Evolutionary conservation across 2,329 filamentous ascomycete species (phyloP).

Genomic region (Verticillium dahliae): DNA sequence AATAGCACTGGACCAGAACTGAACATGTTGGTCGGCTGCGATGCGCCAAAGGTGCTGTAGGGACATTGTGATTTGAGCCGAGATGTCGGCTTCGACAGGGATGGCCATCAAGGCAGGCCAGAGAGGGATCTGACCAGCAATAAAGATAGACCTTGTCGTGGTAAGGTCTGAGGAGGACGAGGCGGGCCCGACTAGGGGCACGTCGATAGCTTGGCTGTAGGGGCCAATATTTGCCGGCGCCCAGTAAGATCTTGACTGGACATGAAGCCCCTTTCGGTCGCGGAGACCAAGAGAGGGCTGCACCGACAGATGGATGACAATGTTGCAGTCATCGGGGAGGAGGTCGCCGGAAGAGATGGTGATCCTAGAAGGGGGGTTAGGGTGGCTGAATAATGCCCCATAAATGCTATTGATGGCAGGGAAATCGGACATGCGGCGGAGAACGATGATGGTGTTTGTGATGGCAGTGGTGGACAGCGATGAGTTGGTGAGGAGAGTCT

Average conservation of each 20-base stretch:
- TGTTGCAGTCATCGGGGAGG: slow-evolving; percentile 53
- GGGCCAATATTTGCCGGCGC: slow-evolving; percentile 96
- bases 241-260: slow-evolving; percentile 94
- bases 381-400: slow-evolving; percentile 62
- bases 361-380: slow-evolving; percentile 78
- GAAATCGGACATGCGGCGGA: slow-evolving; percentile 79
- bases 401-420: slow-evolving; percentile 69
- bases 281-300: slow-evolving; percentile 19
- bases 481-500: slow-evolving; percentile 26
- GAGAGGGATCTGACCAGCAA: slow-evolving; percentile 90
- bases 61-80: slow-evolving; percentile 60
- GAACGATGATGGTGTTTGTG: slow-evolving; percentile 56
- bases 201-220: slow-evolving; percentile 80
- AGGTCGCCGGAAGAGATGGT: slow-evolving; percentile 70
- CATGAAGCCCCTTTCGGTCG: slow-evolving; percentile 65
- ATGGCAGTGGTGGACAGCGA: slow-evolving; percentile 34
- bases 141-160: slow-evolving; percentile 41
- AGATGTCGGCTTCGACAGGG: slow-evolving; percentile 34
- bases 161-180: not conserved
- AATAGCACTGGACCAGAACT: slow-evolving; percentile 69
- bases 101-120: slow-evolving; percentile 72
- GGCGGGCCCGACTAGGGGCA: slow-evolving; percentile 21
- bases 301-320: slow-evolving; percentile 50
- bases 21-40: slow-evolving; percentile 62
- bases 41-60: slow-evolving; percentile 89